phyloP scores from a whole-genome alignment of 2,329 filamentous ascomycete species.

The Microsporum ferrugineum region DNA sequence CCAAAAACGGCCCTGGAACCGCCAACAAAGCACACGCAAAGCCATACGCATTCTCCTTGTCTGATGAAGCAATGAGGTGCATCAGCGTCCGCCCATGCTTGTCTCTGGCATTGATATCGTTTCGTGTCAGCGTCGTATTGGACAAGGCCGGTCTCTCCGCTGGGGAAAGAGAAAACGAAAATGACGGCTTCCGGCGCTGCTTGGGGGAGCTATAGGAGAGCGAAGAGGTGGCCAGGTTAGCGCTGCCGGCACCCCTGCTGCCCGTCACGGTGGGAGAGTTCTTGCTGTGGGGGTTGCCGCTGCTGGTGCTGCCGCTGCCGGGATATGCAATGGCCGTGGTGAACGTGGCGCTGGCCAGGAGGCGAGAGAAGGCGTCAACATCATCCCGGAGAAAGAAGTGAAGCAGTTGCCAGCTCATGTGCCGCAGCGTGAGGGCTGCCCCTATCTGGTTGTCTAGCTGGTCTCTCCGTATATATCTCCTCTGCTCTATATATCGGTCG shows the following conservation, averaged over 20 bases:
- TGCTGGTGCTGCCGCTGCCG: not conserved
- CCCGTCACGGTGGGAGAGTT: constrained; percentile 12
- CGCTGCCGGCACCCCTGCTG: not conserved
- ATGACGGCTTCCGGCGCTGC: constrained; percentile 33
- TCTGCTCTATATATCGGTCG: constrained; percentile 30
- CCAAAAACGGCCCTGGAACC: constrained; percentile 56
- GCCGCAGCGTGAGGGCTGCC: constrained; percentile 30
- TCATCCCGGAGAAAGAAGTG: constrained; percentile 95
- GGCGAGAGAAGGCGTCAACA: constrained; percentile 84
- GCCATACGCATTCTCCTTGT: constrained; percentile 52
- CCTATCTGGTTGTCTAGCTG: constrained; percentile 22
- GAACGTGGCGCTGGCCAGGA: constrained; percentile 62
- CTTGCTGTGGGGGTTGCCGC: constrained; percentile 7
- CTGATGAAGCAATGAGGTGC: constrained; percentile 71
- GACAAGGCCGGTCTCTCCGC: not conserved
- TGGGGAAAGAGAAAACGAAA: not conserved
- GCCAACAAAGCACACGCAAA: constrained; percentile 74
- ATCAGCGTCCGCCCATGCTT: constrained; percentile 69
- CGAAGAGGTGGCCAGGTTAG: not conserved
- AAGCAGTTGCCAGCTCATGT: constrained; percentile 97
- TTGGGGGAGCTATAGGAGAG: constrained; percentile 29
- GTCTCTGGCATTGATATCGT: constrained; percentile 78
- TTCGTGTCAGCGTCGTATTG: constrained; percentile 37
- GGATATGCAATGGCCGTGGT: constrained; percentile 24
- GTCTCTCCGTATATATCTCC: constrained; percentile 28